Evolutionary conservation across 805 yeast genomes (phyloP).

Genomic region (Yamadazyma sp.): DNA sequence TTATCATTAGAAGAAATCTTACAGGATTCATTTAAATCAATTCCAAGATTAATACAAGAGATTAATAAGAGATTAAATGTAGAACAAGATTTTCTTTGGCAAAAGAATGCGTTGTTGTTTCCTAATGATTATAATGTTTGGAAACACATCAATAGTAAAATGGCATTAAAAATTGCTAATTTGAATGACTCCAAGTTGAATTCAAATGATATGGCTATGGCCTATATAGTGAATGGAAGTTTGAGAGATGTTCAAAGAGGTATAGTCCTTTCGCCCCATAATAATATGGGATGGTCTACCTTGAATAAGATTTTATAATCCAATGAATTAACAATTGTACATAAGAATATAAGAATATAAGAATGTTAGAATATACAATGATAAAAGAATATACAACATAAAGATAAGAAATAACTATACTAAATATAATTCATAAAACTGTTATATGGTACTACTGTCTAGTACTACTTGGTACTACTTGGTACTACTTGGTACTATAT

Average conservation of each 20-base stretch:
- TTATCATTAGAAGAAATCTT: slow-evolving; percentile 46
- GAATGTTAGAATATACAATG: too few relatives aligned
- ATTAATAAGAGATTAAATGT: slow-evolving; percentile 41
- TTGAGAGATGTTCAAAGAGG: slow-evolving; percentile 65
- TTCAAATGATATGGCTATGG: slow-evolving; percentile 49
- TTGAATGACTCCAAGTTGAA: slow-evolving; percentile 48
- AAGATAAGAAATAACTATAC: too few relatives aligned
- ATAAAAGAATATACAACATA: too few relatives aligned
- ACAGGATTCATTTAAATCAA: slow-evolving; percentile 49
- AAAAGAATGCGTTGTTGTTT: slow-evolving; percentile 67
- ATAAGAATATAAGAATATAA: too few relatives aligned
- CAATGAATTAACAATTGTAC: too few relatives aligned
- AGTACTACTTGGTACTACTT: too few relatives aligned
- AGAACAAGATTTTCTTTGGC: slow-evolving; percentile 44
- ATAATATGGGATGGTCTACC: too few relatives aligned
- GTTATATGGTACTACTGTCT: too few relatives aligned
- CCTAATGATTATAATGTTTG: slow-evolving; percentile 71
- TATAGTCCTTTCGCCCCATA: slow-evolving; percentile 56
- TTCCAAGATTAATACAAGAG: slow-evolving; percentile 58
- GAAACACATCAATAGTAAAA: slow-evolving; percentile 55
- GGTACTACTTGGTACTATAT: too few relatives aligned
- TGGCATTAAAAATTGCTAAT: slow-evolving; percentile 59
- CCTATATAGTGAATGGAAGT: slow-evolving; percentile 47
- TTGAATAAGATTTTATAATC: too few relatives aligned
- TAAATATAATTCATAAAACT: too few relatives aligned